Conservation (phyloP, 371 early-diverging fungal species). For the Lichtheimia hyalospora region DNA sequence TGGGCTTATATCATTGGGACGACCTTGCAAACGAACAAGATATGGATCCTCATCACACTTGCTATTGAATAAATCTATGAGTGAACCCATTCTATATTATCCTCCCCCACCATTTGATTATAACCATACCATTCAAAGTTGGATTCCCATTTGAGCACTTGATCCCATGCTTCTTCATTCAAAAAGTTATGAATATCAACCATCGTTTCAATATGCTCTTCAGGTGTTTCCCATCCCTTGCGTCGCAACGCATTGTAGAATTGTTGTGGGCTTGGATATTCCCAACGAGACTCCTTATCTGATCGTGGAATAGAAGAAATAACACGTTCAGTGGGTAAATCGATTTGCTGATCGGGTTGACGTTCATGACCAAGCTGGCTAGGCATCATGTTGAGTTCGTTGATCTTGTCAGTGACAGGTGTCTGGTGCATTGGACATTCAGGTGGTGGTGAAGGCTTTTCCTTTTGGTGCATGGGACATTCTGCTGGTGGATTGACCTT, state of each 20-base stretch:
- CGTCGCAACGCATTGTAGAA: slow-evolving; percentile 95
- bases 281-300: slow-evolving; percentile 69
- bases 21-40: slow-evolving; percentile 79
- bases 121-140: slow-evolving; percentile 65
- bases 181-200: slow-evolving; percentile 97
- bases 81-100: neutral
- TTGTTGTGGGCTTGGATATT: slow-evolving; percentile 94
- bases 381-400: slow-evolving; percentile 89
- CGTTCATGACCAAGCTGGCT: slow-evolving; percentile 60
- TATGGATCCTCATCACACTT: slow-evolving; percentile 64
- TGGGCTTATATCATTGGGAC: slow-evolving; percentile 76
- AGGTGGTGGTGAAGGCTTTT: slow-evolving; percentile 32
- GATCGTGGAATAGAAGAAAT: slow-evolving; percentile 64
- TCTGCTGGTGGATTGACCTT: slow-evolving; percentile 31
- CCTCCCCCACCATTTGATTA: neutral
- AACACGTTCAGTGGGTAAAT: slow-evolving; percentile 74
- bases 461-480: slow-evolving; percentile 55
- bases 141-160: slow-evolving; percentile 92
- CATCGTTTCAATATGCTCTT: slow-evolving; percentile 88
- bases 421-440: slow-evolving; percentile 57
- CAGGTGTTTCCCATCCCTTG: slow-evolving; percentile 92
- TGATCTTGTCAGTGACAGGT: slow-evolving; percentile 43
- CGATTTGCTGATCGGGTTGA: slow-evolving; percentile 63
- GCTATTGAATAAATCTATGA: slow-evolving; percentile 19
- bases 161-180: slow-evolving; percentile 94